A percentile compares a stretch with the other conserved stretches of the same genome.
Evolutionary conservation across 257 asterid species (phyloP).

Genomic region (Penstemon barbatus): DNA sequence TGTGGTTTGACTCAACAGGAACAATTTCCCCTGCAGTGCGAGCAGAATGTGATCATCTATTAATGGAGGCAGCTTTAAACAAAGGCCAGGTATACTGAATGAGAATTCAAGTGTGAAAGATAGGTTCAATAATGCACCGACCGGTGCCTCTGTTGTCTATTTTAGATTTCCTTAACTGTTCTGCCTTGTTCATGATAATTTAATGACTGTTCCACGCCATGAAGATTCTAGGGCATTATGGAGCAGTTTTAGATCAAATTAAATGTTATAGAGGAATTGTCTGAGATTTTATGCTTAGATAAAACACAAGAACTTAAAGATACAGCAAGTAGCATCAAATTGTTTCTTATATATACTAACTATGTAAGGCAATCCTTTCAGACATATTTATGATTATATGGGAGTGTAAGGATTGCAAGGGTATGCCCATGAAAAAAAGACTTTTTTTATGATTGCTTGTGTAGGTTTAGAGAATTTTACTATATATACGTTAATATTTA

Average conservation of each 20-base stretch:
- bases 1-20: conserved; percentile 73
- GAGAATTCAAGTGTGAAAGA: background rate
- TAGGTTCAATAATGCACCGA: conserved; percentile 6
- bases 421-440: background rate
- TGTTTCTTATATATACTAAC: background rate
- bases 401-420: conserved; percentile 15
- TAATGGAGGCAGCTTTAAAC: conserved; percentile 78
- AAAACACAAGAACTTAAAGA: background rate
- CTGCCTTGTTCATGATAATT: conserved; percentile 11
- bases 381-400: background rate
- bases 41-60: conserved; percentile 65
- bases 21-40: conserved; percentile 47
- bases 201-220: background rate
- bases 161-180: background rate
- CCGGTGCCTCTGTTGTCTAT: conserved; percentile 13
- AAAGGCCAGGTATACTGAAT: conserved; percentile 53
- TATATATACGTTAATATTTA: background rate
- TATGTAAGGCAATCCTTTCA: background rate
- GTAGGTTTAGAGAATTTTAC: background rate
- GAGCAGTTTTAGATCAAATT: conserved; percentile 9
- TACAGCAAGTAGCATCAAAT: background rate
- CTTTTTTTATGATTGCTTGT: background rate
- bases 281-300: background rate
- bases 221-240: conserved; percentile 3
- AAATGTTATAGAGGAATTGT: background rate